Percentiles rank a stretch among this genome's conserved stretches.
Evolutionary conservation across 108 stramenopile species (phyloP).

Genomic region (Schizochytrium sp.): DNA sequence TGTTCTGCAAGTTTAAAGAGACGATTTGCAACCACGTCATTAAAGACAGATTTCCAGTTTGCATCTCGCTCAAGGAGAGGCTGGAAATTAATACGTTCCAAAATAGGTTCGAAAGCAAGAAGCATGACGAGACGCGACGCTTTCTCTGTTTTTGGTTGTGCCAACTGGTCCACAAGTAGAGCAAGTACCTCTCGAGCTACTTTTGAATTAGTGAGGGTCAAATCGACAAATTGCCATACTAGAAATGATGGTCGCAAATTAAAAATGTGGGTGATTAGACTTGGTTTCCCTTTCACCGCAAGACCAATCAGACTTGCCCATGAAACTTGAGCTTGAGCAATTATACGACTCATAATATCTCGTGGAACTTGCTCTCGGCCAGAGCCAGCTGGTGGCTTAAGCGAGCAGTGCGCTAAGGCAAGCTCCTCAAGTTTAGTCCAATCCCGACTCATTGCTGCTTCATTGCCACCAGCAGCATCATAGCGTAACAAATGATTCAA

Average conservation of each 20-base stretch:
- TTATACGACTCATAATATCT: not conserved
- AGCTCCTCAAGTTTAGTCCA: not conserved
- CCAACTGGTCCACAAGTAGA: slow-evolving; percentile 9
- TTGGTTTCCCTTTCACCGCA: not conserved
- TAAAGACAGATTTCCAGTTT: not conserved
- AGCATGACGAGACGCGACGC: slow-evolving; percentile 31
- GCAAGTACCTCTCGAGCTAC: slow-evolving; percentile 40
- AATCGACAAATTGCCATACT: not conserved
- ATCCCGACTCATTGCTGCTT: not conserved
- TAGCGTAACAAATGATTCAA: not conserved
- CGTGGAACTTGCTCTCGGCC: not conserved
- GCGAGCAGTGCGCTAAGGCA: not conserved
- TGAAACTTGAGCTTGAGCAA: not conserved
- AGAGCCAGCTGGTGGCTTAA: not conserved
- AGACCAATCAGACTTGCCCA: slow-evolving; percentile 28
- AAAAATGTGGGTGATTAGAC: not conserved
- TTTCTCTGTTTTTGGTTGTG: slow-evolving; percentile 17
- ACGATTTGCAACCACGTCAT: not conserved
- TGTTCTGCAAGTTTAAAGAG: slow-evolving; percentile 12
- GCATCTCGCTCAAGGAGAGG: not conserved
- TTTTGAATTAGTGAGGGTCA: not conserved
- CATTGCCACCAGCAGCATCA: not conserved
- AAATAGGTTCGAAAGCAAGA: not conserved
- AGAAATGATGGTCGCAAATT: not conserved
- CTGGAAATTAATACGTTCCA: slow-evolving; percentile 25